These are phyloP conservation scores for Candida golubevii DNA, from an alignment of 805 yeast genomes.

Conservation along the genomic window DNA sequence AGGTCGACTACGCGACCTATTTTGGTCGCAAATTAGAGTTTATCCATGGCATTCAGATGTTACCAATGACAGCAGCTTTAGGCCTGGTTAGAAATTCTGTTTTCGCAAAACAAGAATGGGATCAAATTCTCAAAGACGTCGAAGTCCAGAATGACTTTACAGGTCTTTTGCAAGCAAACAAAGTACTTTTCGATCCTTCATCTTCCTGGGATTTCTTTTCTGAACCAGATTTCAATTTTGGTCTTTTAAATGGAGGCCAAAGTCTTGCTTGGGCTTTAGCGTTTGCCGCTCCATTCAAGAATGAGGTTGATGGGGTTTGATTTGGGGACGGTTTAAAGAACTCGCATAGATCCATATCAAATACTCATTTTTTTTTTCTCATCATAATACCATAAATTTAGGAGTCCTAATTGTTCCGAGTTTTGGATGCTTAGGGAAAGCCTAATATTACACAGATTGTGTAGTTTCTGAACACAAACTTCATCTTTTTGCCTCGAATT, in stretches of 20 bases:
- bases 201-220: slow-evolving; percentile 58
- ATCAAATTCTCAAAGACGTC: slow-evolving; percentile 12
- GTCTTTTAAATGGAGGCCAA: slow-evolving; percentile 52
- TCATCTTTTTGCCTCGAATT: too few species aligned
- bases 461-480: too few species aligned
- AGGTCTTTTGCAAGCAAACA: slow-evolving; percentile 48
- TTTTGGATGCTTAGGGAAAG: too few species aligned
- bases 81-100: slow-evolving; percentile 49
- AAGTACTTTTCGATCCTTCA: slow-evolving; percentile 42
- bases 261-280: slow-evolving; percentile 61
- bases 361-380: too few species aligned
- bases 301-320: background rate
- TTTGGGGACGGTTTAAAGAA: background rate
- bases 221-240: slow-evolving; percentile 25
- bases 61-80: slow-evolving; percentile 64
- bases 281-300: slow-evolving; percentile 46
- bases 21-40: slow-evolving; percentile 49
- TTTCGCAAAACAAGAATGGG: slow-evolving; percentile 32
- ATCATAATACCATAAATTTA: too few species aligned
- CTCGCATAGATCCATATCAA: background rate
- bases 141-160: slow-evolving; percentile 51
- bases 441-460: too few species aligned
- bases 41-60: slow-evolving; percentile 76
- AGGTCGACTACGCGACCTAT: slow-evolving; percentile 67
- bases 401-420: too few species aligned